Conservation (phyloP, 352 stramenopile genomes). For the Phytophthora syringae region DNA sequence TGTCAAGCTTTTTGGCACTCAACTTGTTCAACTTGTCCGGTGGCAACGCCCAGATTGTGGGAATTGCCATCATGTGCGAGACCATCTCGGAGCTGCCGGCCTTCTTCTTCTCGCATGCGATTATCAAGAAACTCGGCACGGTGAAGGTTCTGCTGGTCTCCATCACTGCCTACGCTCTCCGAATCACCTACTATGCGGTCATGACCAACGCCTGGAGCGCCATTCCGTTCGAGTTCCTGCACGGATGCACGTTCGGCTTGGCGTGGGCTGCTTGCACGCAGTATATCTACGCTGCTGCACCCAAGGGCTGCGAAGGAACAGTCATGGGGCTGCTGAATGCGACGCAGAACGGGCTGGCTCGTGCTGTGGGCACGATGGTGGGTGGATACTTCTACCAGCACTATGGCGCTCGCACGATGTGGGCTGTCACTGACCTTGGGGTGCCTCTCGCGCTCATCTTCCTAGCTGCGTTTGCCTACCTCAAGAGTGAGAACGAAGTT, state of each 20-base stretch:
- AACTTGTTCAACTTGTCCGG: conserved; percentile 84
- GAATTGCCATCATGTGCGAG: conserved; percentile 80
- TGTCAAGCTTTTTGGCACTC: conserved; percentile 83
- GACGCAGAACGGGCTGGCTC: conserved; percentile 74
- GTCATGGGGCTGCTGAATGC: conserved; percentile 83
- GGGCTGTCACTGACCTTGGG: conserved; percentile 66
- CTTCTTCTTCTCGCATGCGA: conserved; percentile 80
- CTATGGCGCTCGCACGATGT: conserved; percentile 72
- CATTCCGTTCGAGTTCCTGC: conserved; percentile 84
- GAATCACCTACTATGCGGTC: conserved; percentile 74
- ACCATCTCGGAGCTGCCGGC: conserved; percentile 80
- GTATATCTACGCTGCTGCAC: conserved; percentile 75
- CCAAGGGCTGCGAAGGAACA: conserved; percentile 65
- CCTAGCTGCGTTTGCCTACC: conserved; percentile 56
- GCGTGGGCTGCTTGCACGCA: conserved; percentile 78
- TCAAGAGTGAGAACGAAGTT: conserved; percentile 56
- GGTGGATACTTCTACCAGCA: conserved; percentile 81
- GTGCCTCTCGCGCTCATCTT: conserved; percentile 69
- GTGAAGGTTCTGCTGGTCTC: conserved; percentile 78
- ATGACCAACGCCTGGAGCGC: conserved; percentile 84
- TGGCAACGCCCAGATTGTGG: conserved; percentile 76
- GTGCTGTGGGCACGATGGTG: conserved; percentile 67
- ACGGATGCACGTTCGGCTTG: conserved; percentile 77
- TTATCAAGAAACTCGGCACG: conserved; percentile 72
- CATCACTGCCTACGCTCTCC: conserved; percentile 68